A percentile compares a stretch with the other conserved stretches of the same genome.
phyloP scores from a whole-genome alignment of 2,329 filamentous ascomycete genomes.

The Keithomyces neogunnii region DNA sequence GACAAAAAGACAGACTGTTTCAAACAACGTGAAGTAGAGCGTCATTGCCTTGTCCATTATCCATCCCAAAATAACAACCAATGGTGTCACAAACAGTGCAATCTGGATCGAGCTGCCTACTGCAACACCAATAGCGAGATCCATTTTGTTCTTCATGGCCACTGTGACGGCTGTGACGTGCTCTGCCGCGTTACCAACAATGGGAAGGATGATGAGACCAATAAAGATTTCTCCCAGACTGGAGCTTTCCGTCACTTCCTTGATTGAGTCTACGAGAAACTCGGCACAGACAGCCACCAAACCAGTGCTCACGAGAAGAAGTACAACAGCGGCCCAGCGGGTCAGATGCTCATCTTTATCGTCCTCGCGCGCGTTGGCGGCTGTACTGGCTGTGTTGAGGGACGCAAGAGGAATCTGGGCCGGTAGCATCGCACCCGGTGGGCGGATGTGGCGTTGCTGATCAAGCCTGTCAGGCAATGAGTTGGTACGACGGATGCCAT shows the following conservation, averaged over 20 bases:
- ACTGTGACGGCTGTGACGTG: constrained; percentile 65
- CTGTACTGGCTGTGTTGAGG: constrained; percentile 20
- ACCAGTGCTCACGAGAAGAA: constrained; percentile 55
- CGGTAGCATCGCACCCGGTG: constrained; percentile 42
- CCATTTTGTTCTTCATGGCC: constrained; percentile 69
- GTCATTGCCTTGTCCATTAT: constrained; percentile 60
- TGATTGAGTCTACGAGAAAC: constrained; percentile 60
- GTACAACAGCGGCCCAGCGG: constrained; percentile 47
- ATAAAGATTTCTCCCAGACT: constrained; percentile 59
- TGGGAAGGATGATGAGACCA: constrained; percentile 62
- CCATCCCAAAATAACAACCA: constrained; percentile 67
- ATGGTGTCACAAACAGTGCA: constrained; percentile 60
- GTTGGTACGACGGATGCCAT: constrained; percentile 63
- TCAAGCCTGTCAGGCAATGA: constrained; percentile 65
- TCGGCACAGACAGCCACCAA: constrained; percentile 62
- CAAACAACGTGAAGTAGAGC: constrained; percentile 80
- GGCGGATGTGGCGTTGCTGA: constrained; percentile 28
- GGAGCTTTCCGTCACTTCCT: constrained; percentile 48
- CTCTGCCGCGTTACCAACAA: constrained; percentile 66
- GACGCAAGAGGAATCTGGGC: constrained; percentile 33
- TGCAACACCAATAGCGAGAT: constrained; percentile 63
- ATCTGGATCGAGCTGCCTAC: constrained; percentile 67
- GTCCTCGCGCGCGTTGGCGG: constrained; percentile 19
- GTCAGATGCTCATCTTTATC: constrained; percentile 40
- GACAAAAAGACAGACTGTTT: constrained; percentile 80